phyloP scores from a whole-genome alignment of 345 rosid genomes.

The Luvunga scandens region DNA sequence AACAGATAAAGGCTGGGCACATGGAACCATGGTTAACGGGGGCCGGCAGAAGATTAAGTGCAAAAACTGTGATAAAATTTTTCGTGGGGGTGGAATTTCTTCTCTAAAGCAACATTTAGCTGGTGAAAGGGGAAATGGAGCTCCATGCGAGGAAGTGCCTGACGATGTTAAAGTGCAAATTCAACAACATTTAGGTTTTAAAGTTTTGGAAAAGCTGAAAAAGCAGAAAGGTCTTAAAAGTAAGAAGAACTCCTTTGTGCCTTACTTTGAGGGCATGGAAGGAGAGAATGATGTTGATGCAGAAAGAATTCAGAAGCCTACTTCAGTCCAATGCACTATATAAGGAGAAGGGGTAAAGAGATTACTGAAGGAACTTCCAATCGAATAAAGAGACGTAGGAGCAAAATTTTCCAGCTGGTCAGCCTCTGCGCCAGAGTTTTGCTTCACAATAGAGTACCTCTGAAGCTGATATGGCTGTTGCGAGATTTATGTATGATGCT shows the following conservation, averaged over 20 bases:
- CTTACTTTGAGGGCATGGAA: constrained; percentile 17
- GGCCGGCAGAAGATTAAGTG: constrained; percentile 34
- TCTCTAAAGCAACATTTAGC: constrained; percentile 37
- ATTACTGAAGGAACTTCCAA: constrained; percentile 25
- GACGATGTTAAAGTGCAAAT: constrained; percentile 30
- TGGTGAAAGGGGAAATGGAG: constrained; percentile 32
- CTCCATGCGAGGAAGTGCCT: constrained; percentile 31
- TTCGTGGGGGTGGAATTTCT: constrained; percentile 38
- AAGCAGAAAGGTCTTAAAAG: constrained; percentile 18
- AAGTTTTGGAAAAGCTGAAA: constrained; percentile 30
- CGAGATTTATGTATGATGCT: constrained; percentile 35
- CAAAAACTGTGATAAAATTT: constrained; percentile 33
- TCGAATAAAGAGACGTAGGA: constrained; percentile 21
- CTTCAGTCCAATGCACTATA: constrained; percentile 2
- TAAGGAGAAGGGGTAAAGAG: constrained; percentile 29
- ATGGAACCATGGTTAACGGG: constrained; percentile 41
- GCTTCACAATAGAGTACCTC: constrained; percentile 24
- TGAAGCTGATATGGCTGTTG: constrained; percentile 33
- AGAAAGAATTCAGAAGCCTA: constrained; percentile 2
- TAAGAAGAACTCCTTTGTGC: constrained; percentile 5
- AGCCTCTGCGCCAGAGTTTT: constrained; percentile 18
- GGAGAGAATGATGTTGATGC: constrained; percentile 10
- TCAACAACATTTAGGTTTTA: constrained; percentile 33
- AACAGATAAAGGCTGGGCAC: constrained; percentile 42
- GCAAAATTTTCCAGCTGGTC: constrained; percentile 22